Conservation (phyloP, 495 filamentous ascomycete genomes). For the Penicillium roqueforti region DNA sequence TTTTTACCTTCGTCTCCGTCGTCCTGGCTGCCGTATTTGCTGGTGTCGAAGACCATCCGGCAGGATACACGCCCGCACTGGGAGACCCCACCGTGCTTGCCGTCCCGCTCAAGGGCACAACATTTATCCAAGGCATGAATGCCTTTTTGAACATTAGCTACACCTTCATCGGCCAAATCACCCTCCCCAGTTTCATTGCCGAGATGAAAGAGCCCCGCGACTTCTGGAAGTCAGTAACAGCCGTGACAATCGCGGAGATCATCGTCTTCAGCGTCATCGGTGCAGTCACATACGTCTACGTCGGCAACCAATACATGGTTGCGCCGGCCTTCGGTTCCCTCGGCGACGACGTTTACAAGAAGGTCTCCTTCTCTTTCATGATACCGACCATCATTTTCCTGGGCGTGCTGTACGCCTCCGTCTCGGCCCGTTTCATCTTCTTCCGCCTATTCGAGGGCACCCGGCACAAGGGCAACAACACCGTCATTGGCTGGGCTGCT, state of each 20-base stretch:
- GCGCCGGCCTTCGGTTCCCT: conserved; percentile 80
- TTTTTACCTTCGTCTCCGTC: conserved; percentile 85
- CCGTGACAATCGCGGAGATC: conserved; percentile 79
- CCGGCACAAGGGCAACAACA: conserved; percentile 71
- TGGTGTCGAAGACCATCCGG: conserved; percentile 65
- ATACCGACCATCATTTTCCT: conserved; percentile 87
- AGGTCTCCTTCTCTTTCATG: conserved; percentile 87
- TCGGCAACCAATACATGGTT: conserved; percentile 78
- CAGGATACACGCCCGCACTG: conserved; percentile 49
- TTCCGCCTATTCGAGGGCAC: conserved; percentile 77
- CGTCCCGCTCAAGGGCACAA: conserved; percentile 64
- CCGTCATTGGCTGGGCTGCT: conserved; percentile 71
- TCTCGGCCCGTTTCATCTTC: conserved; percentile 82
- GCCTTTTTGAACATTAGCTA: conserved; percentile 89
- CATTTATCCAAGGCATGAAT: conserved; percentile 72
- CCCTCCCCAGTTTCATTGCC: conserved; percentile 83
- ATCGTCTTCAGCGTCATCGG: conserved; percentile 77
- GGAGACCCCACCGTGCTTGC: conserved; percentile 61
- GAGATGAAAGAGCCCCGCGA: conserved; percentile 85
- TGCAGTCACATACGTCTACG: conserved; percentile 71
- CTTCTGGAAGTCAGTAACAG: conserved; percentile 86
- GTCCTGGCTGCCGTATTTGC: conserved; percentile 75
- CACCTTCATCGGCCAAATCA: conserved; percentile 92
- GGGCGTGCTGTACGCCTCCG: conserved; percentile 81
- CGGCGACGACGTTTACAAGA: conserved; percentile 65